Evolutionary conservation across 495 filamentous ascomycete species (phyloP).

Genomic region (Trichoderma erinaceum): DNA sequence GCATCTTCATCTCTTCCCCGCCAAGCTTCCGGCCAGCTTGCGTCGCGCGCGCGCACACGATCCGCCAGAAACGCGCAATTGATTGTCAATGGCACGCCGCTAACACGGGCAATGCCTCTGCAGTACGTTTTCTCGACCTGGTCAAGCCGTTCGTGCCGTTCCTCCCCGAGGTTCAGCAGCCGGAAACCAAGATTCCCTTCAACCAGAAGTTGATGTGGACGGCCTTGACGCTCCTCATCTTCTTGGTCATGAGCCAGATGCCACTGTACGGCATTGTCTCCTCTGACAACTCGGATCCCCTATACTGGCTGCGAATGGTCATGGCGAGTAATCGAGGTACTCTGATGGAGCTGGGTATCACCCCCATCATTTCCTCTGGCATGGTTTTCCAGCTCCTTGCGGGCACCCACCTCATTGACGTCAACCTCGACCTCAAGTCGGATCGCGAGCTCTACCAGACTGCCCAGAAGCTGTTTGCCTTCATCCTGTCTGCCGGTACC

Average conservation of each 20-base stretch:
- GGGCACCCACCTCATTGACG: slow-evolving; percentile 98
- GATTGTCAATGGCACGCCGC: slow-evolving; percentile 23
- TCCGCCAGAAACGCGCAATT: slow-evolving; percentile 28
- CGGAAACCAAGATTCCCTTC: slow-evolving; percentile 94
- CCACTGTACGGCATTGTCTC: slow-evolving; percentile 93
- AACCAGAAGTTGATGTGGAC: slow-evolving; percentile 99
- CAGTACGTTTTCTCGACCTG: slow-evolving; percentile 98
- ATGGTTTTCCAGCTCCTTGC: slow-evolving; percentile 99
- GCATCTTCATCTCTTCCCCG: slow-evolving; percentile 36
- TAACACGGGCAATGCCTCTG: slow-evolving; percentile 25
- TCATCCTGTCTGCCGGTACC: slow-evolving; percentile 95
- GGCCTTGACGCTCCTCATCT: slow-evolving; percentile 91
- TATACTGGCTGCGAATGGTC: slow-evolving; percentile 99
- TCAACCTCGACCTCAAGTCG: slow-evolving; percentile 98
- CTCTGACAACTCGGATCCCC: slow-evolving; percentile 91
- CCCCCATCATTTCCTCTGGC: slow-evolving; percentile 97
- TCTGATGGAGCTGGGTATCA: slow-evolving; percentile 98
- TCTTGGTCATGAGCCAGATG: slow-evolving; percentile 99
- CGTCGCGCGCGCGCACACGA: slow-evolving; percentile 21
- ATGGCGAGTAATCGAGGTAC: slow-evolving; percentile 98
- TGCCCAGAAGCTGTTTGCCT: slow-evolving; percentile 98
- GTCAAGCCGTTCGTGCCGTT: slow-evolving; percentile 99
- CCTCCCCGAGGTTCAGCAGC: slow-evolving; percentile 96
- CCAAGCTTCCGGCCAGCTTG: slow-evolving; percentile 41
- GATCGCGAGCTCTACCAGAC: slow-evolving; percentile 99